These are phyloP conservation scores for Shiraia bambusicola DNA, from an alignment of 2,329 filamentous ascomycete species.

Conservation along the genomic window DNA sequence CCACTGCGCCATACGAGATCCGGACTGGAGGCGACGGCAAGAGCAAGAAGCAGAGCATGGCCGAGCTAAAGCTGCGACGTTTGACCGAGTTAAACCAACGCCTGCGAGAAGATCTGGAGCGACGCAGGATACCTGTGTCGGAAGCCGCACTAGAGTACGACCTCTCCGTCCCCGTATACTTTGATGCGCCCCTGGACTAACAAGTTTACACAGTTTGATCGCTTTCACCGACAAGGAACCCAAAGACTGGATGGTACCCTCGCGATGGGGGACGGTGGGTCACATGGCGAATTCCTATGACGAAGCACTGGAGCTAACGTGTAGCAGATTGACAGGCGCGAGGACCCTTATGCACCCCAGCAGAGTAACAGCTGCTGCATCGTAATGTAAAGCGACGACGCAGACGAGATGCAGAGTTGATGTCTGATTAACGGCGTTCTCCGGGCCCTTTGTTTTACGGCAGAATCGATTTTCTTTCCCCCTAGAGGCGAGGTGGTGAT, in stretches of 20 bases:
- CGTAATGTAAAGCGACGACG: slow-evolving; percentile 70
- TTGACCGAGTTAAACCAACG: slow-evolving; percentile 96
- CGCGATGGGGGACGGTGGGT: slow-evolving; percentile 82
- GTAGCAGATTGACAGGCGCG: slow-evolving; percentile 77
- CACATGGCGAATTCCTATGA: background rate
- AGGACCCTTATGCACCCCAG: slow-evolving; percentile 97
- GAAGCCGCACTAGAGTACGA: slow-evolving; percentile 69
- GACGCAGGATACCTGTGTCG: slow-evolving; percentile 92
- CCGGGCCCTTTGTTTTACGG: slow-evolving; percentile 37
- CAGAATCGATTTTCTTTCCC: slow-evolving; percentile 39
- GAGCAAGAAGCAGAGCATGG: slow-evolving; percentile 99
- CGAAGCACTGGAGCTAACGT: slow-evolving; percentile 21
- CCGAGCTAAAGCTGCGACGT: slow-evolving; percentile 92
- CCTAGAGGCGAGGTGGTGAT: slow-evolving; percentile 35
- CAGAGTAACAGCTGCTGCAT: slow-evolving; percentile 90
- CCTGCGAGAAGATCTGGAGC: slow-evolving; percentile 90
- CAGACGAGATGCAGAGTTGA: slow-evolving; percentile 32
- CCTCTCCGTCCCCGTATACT: background rate
- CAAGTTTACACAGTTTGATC: slow-evolving; percentile 69
- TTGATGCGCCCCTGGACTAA: slow-evolving; percentile 20
- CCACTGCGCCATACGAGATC: slow-evolving; percentile 64
- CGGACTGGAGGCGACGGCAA: slow-evolving; percentile 65
- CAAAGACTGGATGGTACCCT: slow-evolving; percentile 98
- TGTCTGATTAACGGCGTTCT: slow-evolving; percentile 43
- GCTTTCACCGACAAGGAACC: slow-evolving; percentile 94